These are phyloP conservation scores for Tylopilus intermedius DNA, from an alignment of 768 basidiomycete genomes.

Conservation along the genomic window DNA sequence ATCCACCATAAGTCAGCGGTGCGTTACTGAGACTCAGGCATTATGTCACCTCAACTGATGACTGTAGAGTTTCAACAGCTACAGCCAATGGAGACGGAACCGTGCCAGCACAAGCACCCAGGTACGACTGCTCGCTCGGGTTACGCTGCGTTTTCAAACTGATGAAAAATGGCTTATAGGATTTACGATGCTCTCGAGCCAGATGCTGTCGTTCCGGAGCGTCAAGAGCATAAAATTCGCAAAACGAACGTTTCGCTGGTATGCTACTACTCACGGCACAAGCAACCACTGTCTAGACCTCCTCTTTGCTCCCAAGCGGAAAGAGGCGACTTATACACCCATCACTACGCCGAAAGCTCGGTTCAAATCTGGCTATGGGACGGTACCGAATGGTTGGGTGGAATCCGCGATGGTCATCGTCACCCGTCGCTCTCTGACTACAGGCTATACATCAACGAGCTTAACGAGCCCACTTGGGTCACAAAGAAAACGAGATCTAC, in stretches of 20 bases:
- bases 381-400: background rate
- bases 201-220: background rate
- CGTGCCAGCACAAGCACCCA: background rate
- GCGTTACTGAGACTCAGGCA: background rate
- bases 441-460: background rate
- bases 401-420: background rate
- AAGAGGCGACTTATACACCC: background rate
- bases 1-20: background rate
- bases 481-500: background rate
- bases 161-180: accelerated
- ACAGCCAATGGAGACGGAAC: background rate
- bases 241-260: background rate
- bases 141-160: background rate
- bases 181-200: background rate
- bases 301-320: background rate
- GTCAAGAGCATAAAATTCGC: background rate
- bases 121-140: background rate
- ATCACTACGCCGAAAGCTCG: background rate
- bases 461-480: background rate
- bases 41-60: no score
- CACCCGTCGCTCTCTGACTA: background rate
- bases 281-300: background rate
- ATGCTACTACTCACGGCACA: background rate
- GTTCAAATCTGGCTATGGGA: background rate
- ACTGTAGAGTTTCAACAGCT: background rate